Evolutionary conservation across 1,139 yeast species (phyloP).

Genomic region (Blastobotrys persicus): DNA sequence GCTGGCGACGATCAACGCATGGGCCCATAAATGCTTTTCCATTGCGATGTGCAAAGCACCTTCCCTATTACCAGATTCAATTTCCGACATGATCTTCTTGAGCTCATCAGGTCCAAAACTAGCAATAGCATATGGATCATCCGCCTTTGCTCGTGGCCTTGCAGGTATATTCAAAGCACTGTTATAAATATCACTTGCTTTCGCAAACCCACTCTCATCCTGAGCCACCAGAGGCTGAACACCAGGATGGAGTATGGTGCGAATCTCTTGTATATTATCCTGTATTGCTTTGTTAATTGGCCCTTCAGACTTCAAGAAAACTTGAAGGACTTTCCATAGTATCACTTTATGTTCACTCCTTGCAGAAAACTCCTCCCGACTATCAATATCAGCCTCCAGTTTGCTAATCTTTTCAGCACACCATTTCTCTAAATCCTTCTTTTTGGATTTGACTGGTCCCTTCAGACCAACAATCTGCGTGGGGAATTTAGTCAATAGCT

Average conservation of each 20-base stretch:
- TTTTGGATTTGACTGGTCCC: slow-evolving; percentile 47
- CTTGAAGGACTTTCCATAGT: slow-evolving; percentile 35
- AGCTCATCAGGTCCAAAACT: slow-evolving; percentile 37
- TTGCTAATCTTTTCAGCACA: slow-evolving; percentile 37
- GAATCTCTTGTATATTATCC: slow-evolving; percentile 22
- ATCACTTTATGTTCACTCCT: slow-evolving; percentile 28
- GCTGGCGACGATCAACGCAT: slow-evolving; percentile 70
- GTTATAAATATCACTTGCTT: slow-evolving; percentile 30
- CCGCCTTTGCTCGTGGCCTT: slow-evolving; percentile 17
- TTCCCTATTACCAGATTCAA: slow-evolving; percentile 64
- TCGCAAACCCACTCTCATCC: slow-evolving; percentile 21
- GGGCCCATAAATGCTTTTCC: slow-evolving; percentile 68
- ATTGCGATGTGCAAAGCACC: slow-evolving; percentile 65
- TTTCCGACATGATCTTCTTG: slow-evolving; percentile 33
- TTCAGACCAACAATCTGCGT: slow-evolving; percentile 53
- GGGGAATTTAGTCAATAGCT: slow-evolving; percentile 47
- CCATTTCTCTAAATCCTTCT: slow-evolving; percentile 68
- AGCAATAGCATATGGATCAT: slow-evolving; percentile 29
- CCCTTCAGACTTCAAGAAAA: slow-evolving; percentile 30
- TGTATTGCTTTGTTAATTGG: slow-evolving; percentile 25
- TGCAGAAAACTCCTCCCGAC: slow-evolving; percentile 9
- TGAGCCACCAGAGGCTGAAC: slow-evolving; percentile 14
- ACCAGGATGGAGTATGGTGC: slow-evolving; percentile 29
- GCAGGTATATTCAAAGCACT: background rate
- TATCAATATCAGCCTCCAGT: slow-evolving; percentile 24